A percentile compares a stretch with the other conserved stretches of the same genome.
Evolutionary conservation across 148 eudicot genomes (phyloP).

Genomic region (Rhododendron vialii): DNA sequence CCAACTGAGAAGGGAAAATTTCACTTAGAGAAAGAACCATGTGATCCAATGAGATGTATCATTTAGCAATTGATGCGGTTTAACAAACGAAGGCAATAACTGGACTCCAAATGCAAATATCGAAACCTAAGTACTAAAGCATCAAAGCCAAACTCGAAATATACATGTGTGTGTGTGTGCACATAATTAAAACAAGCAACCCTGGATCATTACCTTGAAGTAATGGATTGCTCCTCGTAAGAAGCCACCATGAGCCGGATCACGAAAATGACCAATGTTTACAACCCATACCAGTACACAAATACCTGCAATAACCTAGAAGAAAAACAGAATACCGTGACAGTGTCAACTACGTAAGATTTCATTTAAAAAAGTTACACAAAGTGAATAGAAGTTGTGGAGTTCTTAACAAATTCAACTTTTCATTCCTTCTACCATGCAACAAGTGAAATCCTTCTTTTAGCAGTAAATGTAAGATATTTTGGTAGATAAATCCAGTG

Average conservation of each 20-base stretch:
- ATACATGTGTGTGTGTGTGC: background rate
- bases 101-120: background rate
- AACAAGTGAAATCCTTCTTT: background rate
- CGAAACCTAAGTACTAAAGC: background rate
- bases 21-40: background rate
- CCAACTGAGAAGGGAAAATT: background rate
- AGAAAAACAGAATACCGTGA: conserved; percentile 14
- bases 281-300: conserved; percentile 97
- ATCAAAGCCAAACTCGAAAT: background rate
- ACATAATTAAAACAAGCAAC: background rate
- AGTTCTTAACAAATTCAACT: background rate
- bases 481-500: background rate
- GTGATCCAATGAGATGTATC: background rate
- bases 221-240: conserved; percentile 95
- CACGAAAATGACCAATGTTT: conserved; percentile 94
- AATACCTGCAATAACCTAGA: conserved; percentile 95
- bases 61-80: background rate
- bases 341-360: background rate
- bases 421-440: background rate
- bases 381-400: background rate
- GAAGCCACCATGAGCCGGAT: conserved; percentile 98
- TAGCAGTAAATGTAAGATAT: background rate
- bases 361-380: background rate
- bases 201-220: conserved; percentile 66
- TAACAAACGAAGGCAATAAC: conserved; percentile 5